Evolutionary conservation across 2,329 filamentous ascomycete species (phyloP), one percentile per base, ranked within the genome.

Genomic region (Venturia aucupariae): DNA sequence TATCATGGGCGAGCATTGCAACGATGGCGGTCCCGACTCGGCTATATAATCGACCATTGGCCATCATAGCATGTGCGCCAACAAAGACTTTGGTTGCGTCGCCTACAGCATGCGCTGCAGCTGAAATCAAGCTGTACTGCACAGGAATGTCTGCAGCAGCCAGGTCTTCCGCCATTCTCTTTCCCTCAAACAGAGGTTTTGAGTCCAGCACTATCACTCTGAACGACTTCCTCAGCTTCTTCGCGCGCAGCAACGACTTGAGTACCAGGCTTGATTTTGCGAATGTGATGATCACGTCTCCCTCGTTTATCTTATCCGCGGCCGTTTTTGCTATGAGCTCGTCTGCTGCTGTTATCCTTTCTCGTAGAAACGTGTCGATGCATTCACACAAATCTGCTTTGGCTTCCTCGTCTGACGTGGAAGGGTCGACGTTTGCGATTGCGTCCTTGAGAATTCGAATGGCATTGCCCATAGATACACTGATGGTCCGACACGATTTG

Each of bases 401-500:
- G 32, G 92, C 92, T 60, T 90, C 51, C 11, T 61, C 35, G 17
- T 67, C 86, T 24, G 85, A 79, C 73, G 99, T 93, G 69, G 92
- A 89, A 48, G 93, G 91, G 71, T 97, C 92, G 65, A 97, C 87
- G 70, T 91, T 91, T 71, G 90, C 89, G 72, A 99, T 93, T 71
- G 91, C 86, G 60, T 96, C 85, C 80, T 99, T 99, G 61, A 99
- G 83, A 82, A 92, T 93, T 64, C 94, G 86, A 73, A 99, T 96
- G 42, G 92, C 92, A 75, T 97, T 99, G 66, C 94, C 94, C 87
- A 97, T 96, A 67, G 90, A 91, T 76, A 96, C 94, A 69, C 90
- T 95, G 77, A 99, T 90, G 41, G 94, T 92, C n/a, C 94, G 87
- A 72, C 92, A 97, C 69, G 91, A 91, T 66, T 90, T 90, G 66